phyloP scores from a whole-genome alignment of 2,329 filamentous ascomycete species.

The Tolypocladium inflatum region DNA sequence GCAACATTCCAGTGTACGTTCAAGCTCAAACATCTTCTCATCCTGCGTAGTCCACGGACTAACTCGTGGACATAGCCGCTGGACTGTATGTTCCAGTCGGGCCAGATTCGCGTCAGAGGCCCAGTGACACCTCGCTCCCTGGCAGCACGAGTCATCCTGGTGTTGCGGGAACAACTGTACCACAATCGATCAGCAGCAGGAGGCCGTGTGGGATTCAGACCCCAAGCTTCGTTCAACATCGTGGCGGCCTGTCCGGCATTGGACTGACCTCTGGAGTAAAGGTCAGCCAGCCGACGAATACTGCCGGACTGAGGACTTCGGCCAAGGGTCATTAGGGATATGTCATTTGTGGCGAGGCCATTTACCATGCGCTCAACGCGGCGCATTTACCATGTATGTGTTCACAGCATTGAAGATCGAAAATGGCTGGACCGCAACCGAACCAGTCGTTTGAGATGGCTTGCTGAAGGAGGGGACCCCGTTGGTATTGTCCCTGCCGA shows the following conservation, averaged over 20 bases:
- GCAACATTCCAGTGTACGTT: conserved; percentile 2
- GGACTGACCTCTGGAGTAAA: conserved; percentile 21
- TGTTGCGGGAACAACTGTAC: conserved; percentile 3
- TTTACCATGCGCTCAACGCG: neutral
- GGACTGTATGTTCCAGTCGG: neutral
- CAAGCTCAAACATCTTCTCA: neutral
- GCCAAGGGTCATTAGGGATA: conserved; percentile 5
- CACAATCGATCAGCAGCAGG: conserved; percentile 3
- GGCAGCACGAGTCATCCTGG: conserved; percentile 2
- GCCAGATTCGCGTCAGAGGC: conserved; percentile 4
- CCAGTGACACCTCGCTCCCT: conserved; percentile 3
- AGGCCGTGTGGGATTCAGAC: conserved; percentile 5
- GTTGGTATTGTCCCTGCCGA: neutral
- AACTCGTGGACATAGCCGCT: neutral
- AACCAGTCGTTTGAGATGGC: neutral
- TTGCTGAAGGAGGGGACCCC: neutral
- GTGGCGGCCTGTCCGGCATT: conserved; percentile 12
- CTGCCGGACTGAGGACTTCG: conserved; percentile 8
- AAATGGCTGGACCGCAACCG: neutral
- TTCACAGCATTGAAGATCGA: neutral
- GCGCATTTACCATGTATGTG: neutral
- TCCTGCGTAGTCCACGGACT: neutral
- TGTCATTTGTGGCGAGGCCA: neutral
- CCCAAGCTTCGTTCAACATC: conserved; percentile 10
- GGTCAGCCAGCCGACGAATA: conserved; percentile 14